Evolutionary conservation across 805 yeast genomes (phyloP), one percentile per base, ranked within the genome.

Genomic region (Phaffomyces thermotolerans): DNA sequence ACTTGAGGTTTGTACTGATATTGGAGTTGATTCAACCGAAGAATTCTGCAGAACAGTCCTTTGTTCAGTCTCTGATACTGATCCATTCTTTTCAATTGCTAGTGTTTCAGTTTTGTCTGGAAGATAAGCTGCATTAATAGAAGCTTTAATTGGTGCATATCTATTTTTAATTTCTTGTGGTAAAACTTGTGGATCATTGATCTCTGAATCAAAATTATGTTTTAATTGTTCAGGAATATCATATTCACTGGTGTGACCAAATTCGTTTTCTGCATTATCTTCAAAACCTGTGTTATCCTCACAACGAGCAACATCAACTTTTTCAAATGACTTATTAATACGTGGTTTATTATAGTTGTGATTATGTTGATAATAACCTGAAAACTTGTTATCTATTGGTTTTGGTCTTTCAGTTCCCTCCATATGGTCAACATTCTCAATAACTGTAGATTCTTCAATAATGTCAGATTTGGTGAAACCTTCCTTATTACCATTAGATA

Each of bases 281-380:
- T 41, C 36, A 14, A 15, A 14, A 4, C 39, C 41, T 17, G 22
- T 10, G 9, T 43, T 20, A 12, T 39, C 29, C 34, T 32, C 38
- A 22, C 42, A 42, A 5, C 42, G 40, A 15, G 24, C 35, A 14
- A 39, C 39, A 18, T 36, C 42, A 15, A 24, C 32, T 7, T 37
- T 37, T n/a, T 30, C 42, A 22, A 36, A 23, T 7, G 43, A 37
- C 1, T 53, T 55, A 43, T 48, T 41, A 27, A 46, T 52, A 38
- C 53, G 51, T 2, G 12, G 29, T 9, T 27, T 13, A 10, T 27
- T 12, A 13, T 2, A 4, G 10, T 5, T 13, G 10, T 27, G 13
- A 8, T 27, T 27, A 27, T 13, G 14, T 10, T 27, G 29, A 27
- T 27, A 13, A 27, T 27, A 5, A 13, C 4, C 4, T 9, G 29